Base-by-base conservation (phyloP, 345 rosid species). In the Ceriops decandra region DNA sequence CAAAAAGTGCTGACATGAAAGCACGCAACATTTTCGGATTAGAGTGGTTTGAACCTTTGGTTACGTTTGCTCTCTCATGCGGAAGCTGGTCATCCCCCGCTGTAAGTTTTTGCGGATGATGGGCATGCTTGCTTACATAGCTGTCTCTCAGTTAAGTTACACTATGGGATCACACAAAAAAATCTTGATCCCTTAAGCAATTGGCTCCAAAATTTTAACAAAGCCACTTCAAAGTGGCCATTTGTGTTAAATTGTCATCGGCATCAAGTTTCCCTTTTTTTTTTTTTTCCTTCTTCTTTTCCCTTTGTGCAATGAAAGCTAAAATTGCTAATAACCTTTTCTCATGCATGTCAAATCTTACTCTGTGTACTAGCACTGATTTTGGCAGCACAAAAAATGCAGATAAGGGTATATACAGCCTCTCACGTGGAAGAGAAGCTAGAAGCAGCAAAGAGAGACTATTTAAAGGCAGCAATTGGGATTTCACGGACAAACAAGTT, bases 1-100 rank as follows among this genome's bases (percentile, higher is more conserved):
- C 89, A 1, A 85, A 85, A 82, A 86, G 81, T 58, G 89, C 88
- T 46, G 97, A 89, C 69, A 76, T 76, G 85, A 88, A 84, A 80
- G 91, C 85, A 5, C 79, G 86, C 6, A 81, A 80, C 57, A 74
- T 72, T 53, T 95, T 91, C 49, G 92, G 92, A 35, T 64, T 91
- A 74, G 92, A 95, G 80, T 89, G 88, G 91, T 89, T 97, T 1
- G 97, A 95, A 76, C 93, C 97, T 16, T 70, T 90, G 74, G 90
- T 95, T 62, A 90, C 95, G 46, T 95, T 88, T 64, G 88, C 97
- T 5, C 93, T 91, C 46, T 82, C 95, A 46, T 91, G 96, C 31
- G 99, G 99, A 70, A 95, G 99, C 78, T 84, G 92, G 95, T 86
- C 99, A 36, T 95, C 99, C 32, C 99, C 97, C 57, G 86, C 88